Conservation (phyloP, 345 rosid genomes). For the Eucalyptus cloeziana region DNA sequence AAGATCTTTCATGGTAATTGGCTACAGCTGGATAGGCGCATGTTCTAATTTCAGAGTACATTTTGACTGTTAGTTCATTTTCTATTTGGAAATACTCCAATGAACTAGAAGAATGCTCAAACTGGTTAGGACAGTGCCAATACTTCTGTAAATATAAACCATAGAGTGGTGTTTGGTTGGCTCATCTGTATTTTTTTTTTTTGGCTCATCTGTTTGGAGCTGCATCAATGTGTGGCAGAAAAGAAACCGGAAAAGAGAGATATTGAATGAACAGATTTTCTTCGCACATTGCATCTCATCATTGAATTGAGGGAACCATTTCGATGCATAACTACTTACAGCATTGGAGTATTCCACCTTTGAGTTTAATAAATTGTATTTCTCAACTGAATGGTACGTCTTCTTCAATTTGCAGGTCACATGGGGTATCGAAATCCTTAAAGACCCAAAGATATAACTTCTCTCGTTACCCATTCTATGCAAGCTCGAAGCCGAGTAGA, state of each 20-base stretch:
- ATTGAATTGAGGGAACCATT: background rate
- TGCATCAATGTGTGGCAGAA: background rate
- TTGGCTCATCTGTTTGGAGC: background rate
- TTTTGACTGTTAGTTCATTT: background rate
- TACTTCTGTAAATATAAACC: background rate
- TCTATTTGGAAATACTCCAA: background rate
- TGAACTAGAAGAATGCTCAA: background rate
- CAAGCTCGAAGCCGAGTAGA: slow-evolving; percentile 21
- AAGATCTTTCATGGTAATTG: slow-evolving; percentile 49
- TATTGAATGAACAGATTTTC: background rate
- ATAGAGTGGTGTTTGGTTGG: background rate
- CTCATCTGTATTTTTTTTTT: background rate
- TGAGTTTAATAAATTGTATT: background rate
- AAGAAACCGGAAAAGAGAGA: background rate
- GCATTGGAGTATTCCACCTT: background rate
- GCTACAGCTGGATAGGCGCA: background rate
- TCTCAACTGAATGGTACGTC: background rate
- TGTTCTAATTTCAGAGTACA: background rate
- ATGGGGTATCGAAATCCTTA: slow-evolving; percentile 30
- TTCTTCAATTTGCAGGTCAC: slow-evolving; percentile 37
- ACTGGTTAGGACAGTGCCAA: background rate
- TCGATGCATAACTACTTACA: background rate
- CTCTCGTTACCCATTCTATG: slow-evolving; percentile 1
- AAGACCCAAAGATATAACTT: slow-evolving; percentile 23
- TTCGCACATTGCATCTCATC: background rate